Evolutionary conservation across 805 yeast species (phyloP).

Genomic region (Brettanomyces bruxellensis): DNA sequence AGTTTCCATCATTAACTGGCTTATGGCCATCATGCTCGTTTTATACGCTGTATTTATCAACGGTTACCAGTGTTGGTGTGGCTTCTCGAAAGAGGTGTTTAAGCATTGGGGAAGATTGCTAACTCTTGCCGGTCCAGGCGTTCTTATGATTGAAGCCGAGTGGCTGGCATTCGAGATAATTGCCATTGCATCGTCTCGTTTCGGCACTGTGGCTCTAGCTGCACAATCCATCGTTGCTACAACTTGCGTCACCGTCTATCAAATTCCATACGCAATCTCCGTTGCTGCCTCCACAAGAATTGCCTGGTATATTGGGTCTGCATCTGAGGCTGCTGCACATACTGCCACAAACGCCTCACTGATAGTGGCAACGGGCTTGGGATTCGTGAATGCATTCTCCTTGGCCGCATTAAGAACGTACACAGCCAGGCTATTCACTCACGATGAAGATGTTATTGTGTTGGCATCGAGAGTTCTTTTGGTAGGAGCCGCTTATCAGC

Average conservation of each 20-base stretch:
- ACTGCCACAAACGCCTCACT: constrained; percentile 29
- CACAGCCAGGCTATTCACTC: constrained; percentile 49
- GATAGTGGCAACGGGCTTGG: constrained; percentile 26
- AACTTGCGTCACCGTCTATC: constrained; percentile 39
- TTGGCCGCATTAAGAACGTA: constrained; percentile 33
- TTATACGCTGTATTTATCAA: constrained; percentile 34
- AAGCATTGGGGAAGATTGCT: constrained; percentile 37
- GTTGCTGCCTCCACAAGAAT: constrained; percentile 51
- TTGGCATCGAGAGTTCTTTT: constrained; percentile 47
- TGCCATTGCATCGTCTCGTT: constrained; percentile 44
- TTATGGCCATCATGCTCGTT: constrained; percentile 40
- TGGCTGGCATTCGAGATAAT: constrained; percentile 50
- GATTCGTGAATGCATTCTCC: constrained; percentile 36
- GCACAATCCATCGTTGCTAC: constrained; percentile 42
- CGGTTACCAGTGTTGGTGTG: constrained; percentile 44
- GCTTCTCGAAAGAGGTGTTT: constrained; percentile 33
- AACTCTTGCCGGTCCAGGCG: constrained; percentile 43
- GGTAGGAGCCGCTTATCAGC: constrained; percentile 58
- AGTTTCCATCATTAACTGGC: constrained; percentile 47
- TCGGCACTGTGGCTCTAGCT: constrained; percentile 45
- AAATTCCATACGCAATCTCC: constrained; percentile 50
- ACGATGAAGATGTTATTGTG: constrained; percentile 46
- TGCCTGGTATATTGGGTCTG: constrained; percentile 44
- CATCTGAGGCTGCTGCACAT: constrained; percentile 27
- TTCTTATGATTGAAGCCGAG: constrained; percentile 52